Evolutionary conservation across 192 early-diverging fungal genomes (phyloP), one percentile per base, ranked within the genome.

Genomic region (Umbelopsis sp.): DNA sequence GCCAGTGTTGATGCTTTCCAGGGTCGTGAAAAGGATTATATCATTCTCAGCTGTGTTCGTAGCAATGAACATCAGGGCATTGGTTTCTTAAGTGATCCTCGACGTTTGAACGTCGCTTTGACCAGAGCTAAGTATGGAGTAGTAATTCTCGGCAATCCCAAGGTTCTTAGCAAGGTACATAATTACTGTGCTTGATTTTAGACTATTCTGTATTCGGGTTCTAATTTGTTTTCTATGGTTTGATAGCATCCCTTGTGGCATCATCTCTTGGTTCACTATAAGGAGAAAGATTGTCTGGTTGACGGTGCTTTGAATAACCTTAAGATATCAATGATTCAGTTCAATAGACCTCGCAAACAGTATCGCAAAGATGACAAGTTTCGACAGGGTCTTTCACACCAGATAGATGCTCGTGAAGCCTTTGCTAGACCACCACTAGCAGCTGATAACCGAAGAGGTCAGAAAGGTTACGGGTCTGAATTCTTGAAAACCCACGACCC

Each of bases 1-100:
- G 97, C 97, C 25, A 96, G 93, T 74, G 97, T 99, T 12, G 97
- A 99, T 70, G 97, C 97, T 9, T 99, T 99, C 89, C 97, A 99
- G 71, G 97, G 97, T 47, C 93, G 97, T 75, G 97, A 99, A 75
- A 99, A 99, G 82, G 97, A 98, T 74, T 99, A 98, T 70, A 98
- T 99, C 69, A 98, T 99, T 76, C 83, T 99, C 66, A 93, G 93
- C 69, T 98, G 95, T 75, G 97, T 99, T 44, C 90, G 97, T 46
- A 95, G 93, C 69, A 99, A 99, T 80, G 97, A 98, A 65, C 93
- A 96, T 72, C 96, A 95, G 71, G 97, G 97, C 12, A 98, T 98
- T 71, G 94, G 93, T 35, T 96, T 96, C 78, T 82, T 96, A 74
- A 94, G 88, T 69, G 94, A 96, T 51, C 95, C 94, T 21, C 85